A percentile compares a stretch with the other conserved stretches of the same genome.
phyloP scores from a whole-genome alignment of 1,139 yeast genomes.

The Candida sanyaensis region DNA sequence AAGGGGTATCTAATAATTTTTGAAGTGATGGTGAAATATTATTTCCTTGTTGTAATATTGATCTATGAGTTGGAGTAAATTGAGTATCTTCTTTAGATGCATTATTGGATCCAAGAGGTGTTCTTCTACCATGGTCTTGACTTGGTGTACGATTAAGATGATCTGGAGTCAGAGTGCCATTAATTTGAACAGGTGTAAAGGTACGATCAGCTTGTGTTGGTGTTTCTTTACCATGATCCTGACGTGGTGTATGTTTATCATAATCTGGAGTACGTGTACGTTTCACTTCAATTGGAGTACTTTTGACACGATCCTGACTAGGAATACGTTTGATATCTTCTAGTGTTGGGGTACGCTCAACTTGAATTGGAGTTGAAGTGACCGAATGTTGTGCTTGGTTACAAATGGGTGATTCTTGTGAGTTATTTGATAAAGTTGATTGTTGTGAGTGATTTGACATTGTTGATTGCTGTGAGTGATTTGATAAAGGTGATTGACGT shows the following conservation, averaged over 20 bases:
- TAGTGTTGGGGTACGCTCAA: neutral
- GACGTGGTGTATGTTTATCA: neutral
- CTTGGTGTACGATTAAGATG: neutral
- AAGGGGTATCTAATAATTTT: neutral
- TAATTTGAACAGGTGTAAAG: neutral
- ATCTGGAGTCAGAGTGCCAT: neutral
- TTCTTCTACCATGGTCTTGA: neutral
- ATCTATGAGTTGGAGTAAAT: neutral
- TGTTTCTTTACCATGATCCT: neutral
- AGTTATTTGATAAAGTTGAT: too few species aligned
- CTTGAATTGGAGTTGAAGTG: neutral
- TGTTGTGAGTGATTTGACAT: too few species aligned
- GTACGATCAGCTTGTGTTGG: neutral
- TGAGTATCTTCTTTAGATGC: neutral
- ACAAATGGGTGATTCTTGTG: too few species aligned
- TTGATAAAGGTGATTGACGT: too few species aligned
- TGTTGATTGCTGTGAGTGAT: too few species aligned
- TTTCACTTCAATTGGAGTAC: neutral
- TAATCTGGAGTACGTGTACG: neutral
- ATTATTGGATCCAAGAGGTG: neutral
- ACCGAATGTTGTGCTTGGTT: neutral
- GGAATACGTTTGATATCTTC: neutral
- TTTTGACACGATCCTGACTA: neutral
- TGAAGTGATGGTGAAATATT: conserved; percentile 3
- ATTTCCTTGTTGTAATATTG: neutral